Conservation (phyloP, 352 stramenopile species). For the Phytophthora pini region DNA sequence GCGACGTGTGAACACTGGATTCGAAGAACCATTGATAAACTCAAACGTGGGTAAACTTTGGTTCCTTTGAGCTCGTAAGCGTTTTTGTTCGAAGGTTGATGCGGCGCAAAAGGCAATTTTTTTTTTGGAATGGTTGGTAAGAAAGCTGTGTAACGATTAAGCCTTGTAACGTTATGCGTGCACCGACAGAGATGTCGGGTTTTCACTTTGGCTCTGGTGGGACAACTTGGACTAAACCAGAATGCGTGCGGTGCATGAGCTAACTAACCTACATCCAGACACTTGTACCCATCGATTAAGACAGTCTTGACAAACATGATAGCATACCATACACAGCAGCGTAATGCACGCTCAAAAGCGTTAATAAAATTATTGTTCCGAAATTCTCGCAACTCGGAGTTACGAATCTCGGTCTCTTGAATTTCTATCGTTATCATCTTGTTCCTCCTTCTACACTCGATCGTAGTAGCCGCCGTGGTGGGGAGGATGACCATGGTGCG, state of each 20-base stretch:
- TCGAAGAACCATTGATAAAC: not conserved
- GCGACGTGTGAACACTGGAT: not conserved
- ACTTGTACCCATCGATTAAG: no score
- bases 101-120: not conserved
- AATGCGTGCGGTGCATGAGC: no score
- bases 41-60: conserved; percentile 1
- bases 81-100: not conserved
- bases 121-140: not conserved
- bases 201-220: not conserved
- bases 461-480: conserved; percentile 35
- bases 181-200: not conserved
- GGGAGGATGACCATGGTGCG: conserved; percentile 18
- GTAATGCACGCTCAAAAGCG: no score
- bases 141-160: not conserved
- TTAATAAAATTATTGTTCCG: not conserved
- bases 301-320: no score
- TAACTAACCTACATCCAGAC: no score
- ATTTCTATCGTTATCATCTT: not conserved
- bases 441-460: conserved; percentile 19
- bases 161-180: not conserved
- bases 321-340: no score
- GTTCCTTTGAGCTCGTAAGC: not conserved
- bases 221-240: no score
- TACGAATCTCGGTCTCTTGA: not conserved
- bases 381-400: not conserved